A percentile compares a stretch with the other conserved stretches of the same genome.
Evolutionary conservation across 2,329 filamentous ascomycete species (phyloP).

Genomic region (Pseudocercospora eumusae): DNA sequence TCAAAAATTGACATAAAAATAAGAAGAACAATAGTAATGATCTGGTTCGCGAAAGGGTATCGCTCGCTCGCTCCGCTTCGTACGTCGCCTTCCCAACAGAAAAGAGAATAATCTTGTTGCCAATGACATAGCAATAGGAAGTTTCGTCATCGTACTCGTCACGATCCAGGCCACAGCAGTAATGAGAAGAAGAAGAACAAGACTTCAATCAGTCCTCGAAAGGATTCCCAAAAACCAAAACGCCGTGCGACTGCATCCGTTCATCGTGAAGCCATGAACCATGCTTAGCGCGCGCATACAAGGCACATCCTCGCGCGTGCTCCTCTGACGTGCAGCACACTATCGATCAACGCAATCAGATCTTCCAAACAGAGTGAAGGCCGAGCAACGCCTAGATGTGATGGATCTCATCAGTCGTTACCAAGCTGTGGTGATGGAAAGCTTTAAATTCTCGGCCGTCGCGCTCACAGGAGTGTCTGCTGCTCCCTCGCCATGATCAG

Average conservation of each 20-base stretch:
- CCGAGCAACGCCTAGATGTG: conserved; percentile 8
- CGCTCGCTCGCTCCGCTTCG: background rate
- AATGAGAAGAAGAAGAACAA: background rate
- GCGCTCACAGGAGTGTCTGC: background rate
- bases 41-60: conserved; percentile 7
- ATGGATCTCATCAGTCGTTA: background rate
- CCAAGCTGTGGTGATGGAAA: conserved; percentile 6
- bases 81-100: background rate
- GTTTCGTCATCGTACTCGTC: background rate
- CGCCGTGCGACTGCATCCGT: conserved; percentile 12
- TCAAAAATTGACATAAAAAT: background rate
- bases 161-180: background rate
- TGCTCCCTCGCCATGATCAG: conserved; percentile 9
- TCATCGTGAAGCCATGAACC: conserved; percentile 21
- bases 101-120: background rate
- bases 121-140: background rate
- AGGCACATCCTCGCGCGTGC: conserved; percentile 11
- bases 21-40: background rate
- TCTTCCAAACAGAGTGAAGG: conserved; percentile 12
- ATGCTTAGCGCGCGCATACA: conserved; percentile 22
- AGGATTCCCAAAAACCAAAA: background rate
- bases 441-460: conserved; percentile 8
- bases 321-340: conserved; percentile 12
- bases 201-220: background rate
- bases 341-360: conserved; percentile 6